Evolutionary conservation across 148 eudicot genomes (phyloP).

Genomic region (Limonium bicolor): DNA sequence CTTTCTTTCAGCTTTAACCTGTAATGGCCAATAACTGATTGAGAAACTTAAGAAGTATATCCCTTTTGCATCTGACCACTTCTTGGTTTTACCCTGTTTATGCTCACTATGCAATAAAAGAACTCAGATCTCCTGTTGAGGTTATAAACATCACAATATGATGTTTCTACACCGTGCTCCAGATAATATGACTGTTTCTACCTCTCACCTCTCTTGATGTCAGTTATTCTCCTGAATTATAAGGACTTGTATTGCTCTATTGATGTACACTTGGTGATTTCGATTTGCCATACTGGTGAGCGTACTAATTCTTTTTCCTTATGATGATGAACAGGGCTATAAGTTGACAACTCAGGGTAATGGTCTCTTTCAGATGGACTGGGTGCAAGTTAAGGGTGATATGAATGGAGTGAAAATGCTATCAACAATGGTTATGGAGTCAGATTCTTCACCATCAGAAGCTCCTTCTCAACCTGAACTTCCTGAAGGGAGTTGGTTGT

Average conservation of each 20-base stretch:
- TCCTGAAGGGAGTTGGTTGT: conserved; percentile 56
- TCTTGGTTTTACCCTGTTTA: too few relatives aligned
- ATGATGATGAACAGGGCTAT: conserved; percentile 43
- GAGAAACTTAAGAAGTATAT: too few relatives aligned
- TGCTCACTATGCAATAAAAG: too few relatives aligned
- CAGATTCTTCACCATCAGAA: conserved; percentile 14
- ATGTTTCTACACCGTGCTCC: background rate
- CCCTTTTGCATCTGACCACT: too few relatives aligned
- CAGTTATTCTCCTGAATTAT: too few relatives aligned
- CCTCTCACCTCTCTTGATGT: background rate
- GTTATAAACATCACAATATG: background rate
- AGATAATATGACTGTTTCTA: background rate
- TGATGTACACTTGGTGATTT: background rate
- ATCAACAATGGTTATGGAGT: conserved; percentile 81
- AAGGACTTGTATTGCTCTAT: too few relatives aligned
- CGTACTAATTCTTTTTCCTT: background rate
- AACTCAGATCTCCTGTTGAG: too few relatives aligned
- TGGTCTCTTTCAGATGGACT: conserved; percentile 47
- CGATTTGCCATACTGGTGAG: background rate
- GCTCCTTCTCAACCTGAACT: conserved; percentile 24
- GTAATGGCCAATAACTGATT: too few relatives aligned
- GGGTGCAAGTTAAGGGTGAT: conserved; percentile 52
- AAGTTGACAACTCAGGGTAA: conserved; percentile 72
- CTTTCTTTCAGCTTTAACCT: background rate
- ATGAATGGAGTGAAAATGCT: conserved; percentile 50